Evolutionary conservation across 202 grass and related monocot genomes (phyloP), one percentile per base, ranked within the genome.

Genomic region (Musa balbisiana): DNA sequence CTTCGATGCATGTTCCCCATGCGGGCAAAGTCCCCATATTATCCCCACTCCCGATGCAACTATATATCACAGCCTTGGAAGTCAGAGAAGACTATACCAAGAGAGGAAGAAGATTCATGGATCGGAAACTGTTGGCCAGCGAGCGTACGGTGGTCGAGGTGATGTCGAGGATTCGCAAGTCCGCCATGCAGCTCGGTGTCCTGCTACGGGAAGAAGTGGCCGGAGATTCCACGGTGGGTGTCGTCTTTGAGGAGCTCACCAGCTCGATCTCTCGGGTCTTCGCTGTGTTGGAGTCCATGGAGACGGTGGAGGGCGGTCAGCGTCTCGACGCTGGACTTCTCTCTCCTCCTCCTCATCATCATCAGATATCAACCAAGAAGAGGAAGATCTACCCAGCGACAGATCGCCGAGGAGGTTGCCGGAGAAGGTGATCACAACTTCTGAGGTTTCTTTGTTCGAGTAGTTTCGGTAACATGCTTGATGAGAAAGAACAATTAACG

Each of bases 201-300:
- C 59, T 86, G 9, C 63, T 92, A 49, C 52, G 52, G 73, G 75
- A 71, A 50, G 62, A 52, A 26, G 15, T 55, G 49, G 65, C 10
- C 60, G 59, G 55, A 26, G 69, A 76, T 16, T 75, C 71, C 8
- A 55, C 62, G 76, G 49, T 26, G 10, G 67, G 19, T 69, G 76
- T 56, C 53, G 26, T 64, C 59, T 52, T 83, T 58, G 80, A 89
- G 64, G 89, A 53, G 63, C 78, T 92, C 19, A 63, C 80, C 23
- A 14, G n/a, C 68, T 89, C 78, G 73, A n/a, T 89, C 73, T 76
- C 83, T 1, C 85, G 70, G 33, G 80, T 73, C n/a, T 67, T 84
- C 23, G 64, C 68, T 49, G 51, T 77, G 74, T 51, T 96, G 76
- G 69, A 67, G 52, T 9, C 80, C 10, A 17, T 49, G 1, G 2